phyloP scores from a whole-genome alignment of 768 basidiomycete species.

The Boletus coccyginus region DNA sequence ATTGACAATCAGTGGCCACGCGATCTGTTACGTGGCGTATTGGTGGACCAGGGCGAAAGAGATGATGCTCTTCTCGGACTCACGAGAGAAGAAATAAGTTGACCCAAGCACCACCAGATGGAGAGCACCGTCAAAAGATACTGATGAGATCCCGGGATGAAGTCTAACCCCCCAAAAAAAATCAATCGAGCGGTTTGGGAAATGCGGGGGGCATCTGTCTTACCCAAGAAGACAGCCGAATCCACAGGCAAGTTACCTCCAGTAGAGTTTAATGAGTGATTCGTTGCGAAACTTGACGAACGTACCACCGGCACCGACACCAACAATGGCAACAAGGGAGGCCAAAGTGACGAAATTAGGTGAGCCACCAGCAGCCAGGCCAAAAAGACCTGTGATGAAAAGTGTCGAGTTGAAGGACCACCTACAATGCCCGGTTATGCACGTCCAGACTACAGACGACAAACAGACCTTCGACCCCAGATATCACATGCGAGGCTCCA shows the following conservation, averaged over 20 bases:
- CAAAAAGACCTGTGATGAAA: slow-evolving; percentile 51
- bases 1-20: slow-evolving; percentile 58
- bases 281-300: not conserved
- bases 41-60: not conserved
- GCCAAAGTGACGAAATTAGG: slow-evolving; percentile 48
- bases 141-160: slow-evolving; percentile 52
- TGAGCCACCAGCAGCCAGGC: slow-evolving; percentile 47
- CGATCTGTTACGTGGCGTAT: slow-evolving; percentile 36
- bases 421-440: slow-evolving; percentile 16
- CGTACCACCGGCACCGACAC: slow-evolving; percentile 48
- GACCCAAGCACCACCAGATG: slow-evolving; percentile 60
- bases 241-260: slow-evolving; percentile 55
- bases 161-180: slow-evolving; percentile 37
- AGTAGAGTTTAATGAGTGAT: not conserved
- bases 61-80: slow-evolving; percentile 1
- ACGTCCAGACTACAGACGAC: not conserved
- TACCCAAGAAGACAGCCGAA: slow-evolving; percentile 50
- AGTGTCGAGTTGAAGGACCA: slow-evolving; percentile 57
- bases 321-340: slow-evolving; percentile 43
- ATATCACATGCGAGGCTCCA: slow-evolving; percentile 51
- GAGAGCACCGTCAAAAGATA: slow-evolving; percentile 57
- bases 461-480: slow-evolving; percentile 46
- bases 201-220: not conserved
- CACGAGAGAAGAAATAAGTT: slow-evolving; percentile 48
- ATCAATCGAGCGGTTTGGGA: not conserved